These are phyloP conservation scores for Euphorbia lathyris DNA, from an alignment of 345 rosid species.

Conservation along the genomic window DNA sequence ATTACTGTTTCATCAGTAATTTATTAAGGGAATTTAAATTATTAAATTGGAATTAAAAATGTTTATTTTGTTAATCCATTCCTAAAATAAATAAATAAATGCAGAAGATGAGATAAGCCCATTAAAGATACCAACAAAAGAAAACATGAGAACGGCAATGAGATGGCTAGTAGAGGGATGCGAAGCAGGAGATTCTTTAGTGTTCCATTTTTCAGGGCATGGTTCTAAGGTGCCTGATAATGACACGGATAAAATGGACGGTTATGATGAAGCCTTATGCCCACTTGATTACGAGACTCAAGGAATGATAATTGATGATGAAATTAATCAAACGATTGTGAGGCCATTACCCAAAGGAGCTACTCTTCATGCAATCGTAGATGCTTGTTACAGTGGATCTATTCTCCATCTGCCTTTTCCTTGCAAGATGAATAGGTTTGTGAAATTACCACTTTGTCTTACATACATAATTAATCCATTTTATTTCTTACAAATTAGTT, in stretches of 20 bases:
- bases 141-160: conserved; percentile 61
- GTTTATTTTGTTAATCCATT: not conserved
- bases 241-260: conserved; percentile 61
- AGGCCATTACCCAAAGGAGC: conserved; percentile 68
- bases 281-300: conserved; percentile 74
- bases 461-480: too few relatives aligned
- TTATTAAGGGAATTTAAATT: too few relatives aligned
- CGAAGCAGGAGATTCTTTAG: conserved; percentile 67
- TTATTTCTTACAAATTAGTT: too few relatives aligned
- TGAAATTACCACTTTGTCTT: too few relatives aligned
- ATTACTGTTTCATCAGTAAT: too few relatives aligned
- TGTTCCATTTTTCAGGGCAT: conserved; percentile 85
- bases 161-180: conserved; percentile 72
- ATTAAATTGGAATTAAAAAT: too few relatives aligned
- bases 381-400: conserved; percentile 71
- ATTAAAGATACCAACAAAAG: conserved; percentile 57
- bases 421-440: conserved; percentile 63
- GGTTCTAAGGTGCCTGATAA: conserved; percentile 52
- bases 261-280: conserved; percentile 61
- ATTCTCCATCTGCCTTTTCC: conserved; percentile 60
- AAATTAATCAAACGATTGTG: conserved; percentile 56
- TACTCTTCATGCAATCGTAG: conserved; percentile 68
- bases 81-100: not conserved
- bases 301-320: conserved; percentile 71
- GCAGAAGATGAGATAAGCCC: conserved; percentile 67